A percentile compares a stretch with the other conserved stretches of the same genome.
These are phyloP conservation scores for Cyberlindnera samutprakarnensis DNA, from an alignment of 805 yeast genomes.

Conservation along the genomic window DNA sequence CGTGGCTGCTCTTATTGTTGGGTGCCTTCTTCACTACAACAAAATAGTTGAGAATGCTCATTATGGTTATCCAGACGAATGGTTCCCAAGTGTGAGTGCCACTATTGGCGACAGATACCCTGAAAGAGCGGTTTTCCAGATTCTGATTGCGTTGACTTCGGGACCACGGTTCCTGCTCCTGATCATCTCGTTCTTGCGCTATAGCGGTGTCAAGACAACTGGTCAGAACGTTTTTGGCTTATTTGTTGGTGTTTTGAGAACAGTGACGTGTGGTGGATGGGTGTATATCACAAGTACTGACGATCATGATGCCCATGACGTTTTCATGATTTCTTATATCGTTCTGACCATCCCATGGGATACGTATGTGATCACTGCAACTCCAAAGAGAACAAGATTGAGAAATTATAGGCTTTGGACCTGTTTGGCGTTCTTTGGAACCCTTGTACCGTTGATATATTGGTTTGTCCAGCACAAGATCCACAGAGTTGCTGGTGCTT, in stretches of 20 bases:
- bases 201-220: conserved; percentile 26
- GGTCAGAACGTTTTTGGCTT: conserved; percentile 34
- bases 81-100: conserved; percentile 98
- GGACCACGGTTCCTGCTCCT: conserved; percentile 81
- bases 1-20: conserved; percentile 64
- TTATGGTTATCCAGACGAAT: conserved; percentile 92
- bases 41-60: conserved; percentile 84
- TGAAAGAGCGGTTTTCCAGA: conserved; percentile 86
- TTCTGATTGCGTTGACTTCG: conserved; percentile 84
- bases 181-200: conserved; percentile 42
- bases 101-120: conserved; percentile 97
- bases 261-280: conserved; percentile 98
- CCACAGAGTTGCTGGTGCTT: conserved; percentile 84
- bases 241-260: conserved; percentile 73
- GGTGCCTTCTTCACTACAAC: conserved; percentile 70
- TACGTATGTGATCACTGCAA: conserved; percentile 49
- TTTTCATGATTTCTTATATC: conserved; percentile 89
- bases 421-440: conserved; percentile 57
- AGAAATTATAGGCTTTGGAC: conserved; percentile 48
- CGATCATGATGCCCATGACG: conserved; percentile 93
- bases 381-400: conserved; percentile 36
- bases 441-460: conserved; percentile 75
- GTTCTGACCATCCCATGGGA: conserved; percentile 92
- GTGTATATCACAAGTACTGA: conserved; percentile 95
- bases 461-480: conserved; percentile 92